These are phyloP conservation scores for Neolentinus lepideus DNA, from an alignment of 1,284 basidiomycete genomes.

Conservation along the genomic window DNA sequence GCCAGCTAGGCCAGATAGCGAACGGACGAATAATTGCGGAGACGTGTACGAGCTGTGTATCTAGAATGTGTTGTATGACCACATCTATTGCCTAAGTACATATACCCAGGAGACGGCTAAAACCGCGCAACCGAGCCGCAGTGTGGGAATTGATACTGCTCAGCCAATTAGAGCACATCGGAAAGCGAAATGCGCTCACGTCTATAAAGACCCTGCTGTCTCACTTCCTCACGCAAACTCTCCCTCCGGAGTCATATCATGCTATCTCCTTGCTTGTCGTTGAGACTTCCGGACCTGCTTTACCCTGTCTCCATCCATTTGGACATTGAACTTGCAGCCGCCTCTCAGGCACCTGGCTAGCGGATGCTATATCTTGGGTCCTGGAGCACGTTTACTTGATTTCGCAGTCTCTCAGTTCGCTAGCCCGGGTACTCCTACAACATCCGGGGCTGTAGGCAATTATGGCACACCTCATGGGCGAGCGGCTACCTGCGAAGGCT, in stretches of 20 bases:
- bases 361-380: not conserved
- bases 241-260: not conserved
- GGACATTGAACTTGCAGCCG: not conserved
- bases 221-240: not conserved
- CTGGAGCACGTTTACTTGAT: not conserved
- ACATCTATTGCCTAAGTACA: too few relatives aligned
- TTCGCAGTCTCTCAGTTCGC: not conserved
- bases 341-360: not conserved
- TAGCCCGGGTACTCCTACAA: not conserved
- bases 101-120: slow-evolving; percentile 7
- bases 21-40: not conserved
- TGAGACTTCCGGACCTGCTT: not conserved
- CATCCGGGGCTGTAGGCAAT: not conserved
- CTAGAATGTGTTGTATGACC: not conserved
- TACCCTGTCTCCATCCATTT: not conserved
- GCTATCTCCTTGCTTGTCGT: not conserved
- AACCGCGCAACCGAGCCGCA: not conserved
- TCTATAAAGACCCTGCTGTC: slow-evolving; percentile 4
- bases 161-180: slow-evolving; percentile 17
- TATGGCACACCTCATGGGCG: too few relatives aligned
- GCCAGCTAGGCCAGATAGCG: too few relatives aligned
- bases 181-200: slow-evolving; percentile 16
- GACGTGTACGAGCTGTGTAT: not conserved
- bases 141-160: not conserved
- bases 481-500: too few relatives aligned